Base-by-base conservation (phyloP, 768 basidiomycete species). In the Porpolomopsis calyptriformis region DNA sequence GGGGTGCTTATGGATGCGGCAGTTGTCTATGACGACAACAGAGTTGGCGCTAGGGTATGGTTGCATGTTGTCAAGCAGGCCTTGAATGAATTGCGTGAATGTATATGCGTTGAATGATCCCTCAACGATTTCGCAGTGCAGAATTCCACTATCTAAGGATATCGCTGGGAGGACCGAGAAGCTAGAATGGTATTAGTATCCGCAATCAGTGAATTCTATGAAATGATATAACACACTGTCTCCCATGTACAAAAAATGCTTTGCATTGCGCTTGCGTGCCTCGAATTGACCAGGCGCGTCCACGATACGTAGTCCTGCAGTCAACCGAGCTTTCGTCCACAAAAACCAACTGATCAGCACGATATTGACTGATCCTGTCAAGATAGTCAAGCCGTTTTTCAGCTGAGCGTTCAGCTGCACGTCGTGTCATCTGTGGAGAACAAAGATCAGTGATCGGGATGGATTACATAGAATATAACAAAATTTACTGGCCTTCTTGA, bases 11-110 rank as follows among this genome's bases (percentile, higher is more conserved):
- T 67, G 66, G 19, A 66, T 66, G n/a, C 46, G 43, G 31, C 58
- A 60, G 47, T 66, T 67, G 44, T 67, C 61, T 49, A 63, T 58
- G 9, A 67, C 52, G 40, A 67, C 47, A 9, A 67, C 62, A 7
- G 57, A 62, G 24, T 59, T 56, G 2, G 52, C 47, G 0, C 22
- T 42, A 14, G 62, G 60, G 23, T 37, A 66, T 4, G 57, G 61
- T 33, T 65, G 55, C 64, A 66, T 64, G n/a, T 48, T 36, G 20
- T 60, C 57, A 9, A 63, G 49, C 2, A 64, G 43, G 16, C 39
- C 27, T 4, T 47, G 43, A 41, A 59, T 46, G 35, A 59, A 61
- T 8, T 46, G 23, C 10, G 23, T 14, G 51, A 59, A 65, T 10
- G 43, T 46, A 22, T 42, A 41, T 5, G 55, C 49, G 19, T 27